These are phyloP conservation scores for Globisporangium orthogonon DNA, from an alignment of 352 stramenopile species.

Conservation along the genomic window DNA sequence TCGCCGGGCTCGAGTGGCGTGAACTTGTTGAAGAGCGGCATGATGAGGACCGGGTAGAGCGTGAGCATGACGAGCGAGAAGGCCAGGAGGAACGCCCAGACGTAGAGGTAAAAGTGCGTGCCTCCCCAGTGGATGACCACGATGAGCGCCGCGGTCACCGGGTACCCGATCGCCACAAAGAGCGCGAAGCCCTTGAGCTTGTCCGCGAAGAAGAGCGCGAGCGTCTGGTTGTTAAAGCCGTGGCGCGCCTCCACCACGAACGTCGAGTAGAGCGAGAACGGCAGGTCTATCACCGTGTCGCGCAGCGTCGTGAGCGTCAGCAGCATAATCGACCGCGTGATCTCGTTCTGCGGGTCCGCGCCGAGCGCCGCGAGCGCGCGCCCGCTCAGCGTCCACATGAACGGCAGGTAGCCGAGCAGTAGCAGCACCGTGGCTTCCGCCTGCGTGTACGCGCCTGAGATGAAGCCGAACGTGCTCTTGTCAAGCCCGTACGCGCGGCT, in stretches of 20 bases:
- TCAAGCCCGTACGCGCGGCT: constrained; percentile 93
- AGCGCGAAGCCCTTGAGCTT: constrained; percentile 92
- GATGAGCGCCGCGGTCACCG: constrained; percentile 55
- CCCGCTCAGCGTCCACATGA: constrained; percentile 88
- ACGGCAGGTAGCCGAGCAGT: constrained; percentile 90
- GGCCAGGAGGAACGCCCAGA: constrained; percentile 93
- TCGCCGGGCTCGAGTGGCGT: constrained; percentile 81
- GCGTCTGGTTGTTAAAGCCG: constrained; percentile 97
- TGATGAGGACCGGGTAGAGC: constrained; percentile 94
- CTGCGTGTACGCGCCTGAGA: constrained; percentile 85
- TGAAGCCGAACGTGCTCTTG: constrained; percentile 94
- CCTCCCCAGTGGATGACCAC: constrained; percentile 70
- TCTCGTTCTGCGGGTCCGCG: constrained; percentile 73
- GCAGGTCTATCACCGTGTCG: constrained; percentile 53
- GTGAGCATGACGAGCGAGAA: constrained; percentile 96
- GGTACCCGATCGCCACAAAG: constrained; percentile 76
- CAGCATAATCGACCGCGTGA: constrained; percentile 69
- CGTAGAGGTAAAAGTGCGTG: constrained; percentile 86
- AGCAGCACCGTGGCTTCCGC: constrained; percentile 84
- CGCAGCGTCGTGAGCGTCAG: constrained; percentile 56
- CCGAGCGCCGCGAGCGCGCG: constrained; percentile 46
- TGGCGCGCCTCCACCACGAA: constrained; percentile 96
- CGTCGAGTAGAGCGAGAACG: constrained; percentile 89
- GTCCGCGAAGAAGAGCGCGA: constrained; percentile 92
- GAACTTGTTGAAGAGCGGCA: constrained; percentile 98